Conservation (phyloP, 192 early-diverging fungal genomes). For the Chytriomyces sp. region DNA sequence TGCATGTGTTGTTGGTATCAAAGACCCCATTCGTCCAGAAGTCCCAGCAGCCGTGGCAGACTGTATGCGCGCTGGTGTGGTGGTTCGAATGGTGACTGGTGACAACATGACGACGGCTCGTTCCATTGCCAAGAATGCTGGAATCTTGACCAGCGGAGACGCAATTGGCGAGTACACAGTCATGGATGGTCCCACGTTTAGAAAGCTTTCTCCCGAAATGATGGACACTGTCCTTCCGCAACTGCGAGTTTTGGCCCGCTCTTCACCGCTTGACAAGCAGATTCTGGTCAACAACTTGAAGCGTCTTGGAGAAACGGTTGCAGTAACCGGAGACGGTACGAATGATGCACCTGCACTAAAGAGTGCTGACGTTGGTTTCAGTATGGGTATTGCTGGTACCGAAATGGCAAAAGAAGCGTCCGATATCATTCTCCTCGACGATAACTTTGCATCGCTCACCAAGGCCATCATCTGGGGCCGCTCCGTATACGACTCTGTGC, state of each 20-base stretch:
- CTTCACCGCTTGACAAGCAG: conserved; percentile 94
- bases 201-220: conserved; percentile 76
- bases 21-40: conserved; percentile 96
- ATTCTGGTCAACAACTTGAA: conserved; percentile 90
- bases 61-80: conserved; percentile 88
- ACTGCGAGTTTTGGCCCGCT: conserved; percentile 95
- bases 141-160: conserved; percentile 72
- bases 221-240: conserved; percentile 90
- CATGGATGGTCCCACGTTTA: conserved; percentile 95
- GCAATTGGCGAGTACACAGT: conserved; percentile 71
- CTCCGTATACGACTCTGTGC: conserved; percentile 92
- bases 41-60: conserved; percentile 87
- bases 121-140: conserved; percentile 92
- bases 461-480: conserved; percentile 98
- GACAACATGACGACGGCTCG: conserved; percentile 94
- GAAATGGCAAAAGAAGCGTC: conserved; percentile 99
- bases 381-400: conserved; percentile 99
- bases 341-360: conserved; percentile 96
- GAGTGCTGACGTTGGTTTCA: conserved; percentile 95
- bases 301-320: conserved; percentile 85
- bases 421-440: conserved; percentile 96
- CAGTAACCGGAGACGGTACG: conserved; percentile 98
- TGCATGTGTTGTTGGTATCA: conserved; percentile 91
- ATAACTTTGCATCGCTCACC: conserved; percentile 97
- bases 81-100: conserved; percentile 99